These are phyloP conservation scores for Sordariomycetes sp. DNA, from an alignment of 2,329 filamentous ascomycete species.

Conservation along the genomic window DNA sequence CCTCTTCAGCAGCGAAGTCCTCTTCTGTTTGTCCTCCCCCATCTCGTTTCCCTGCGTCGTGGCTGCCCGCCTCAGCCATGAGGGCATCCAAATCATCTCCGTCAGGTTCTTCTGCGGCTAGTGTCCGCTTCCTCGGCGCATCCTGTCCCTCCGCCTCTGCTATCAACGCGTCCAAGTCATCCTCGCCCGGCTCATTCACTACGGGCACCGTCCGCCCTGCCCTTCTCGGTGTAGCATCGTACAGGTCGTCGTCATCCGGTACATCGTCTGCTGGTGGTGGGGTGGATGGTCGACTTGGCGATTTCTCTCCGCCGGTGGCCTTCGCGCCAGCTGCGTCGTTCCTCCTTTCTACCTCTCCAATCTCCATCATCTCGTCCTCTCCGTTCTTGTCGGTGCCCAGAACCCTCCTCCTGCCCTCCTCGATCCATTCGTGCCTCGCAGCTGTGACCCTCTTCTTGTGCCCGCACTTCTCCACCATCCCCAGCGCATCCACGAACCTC, in stretches of 20 bases:
- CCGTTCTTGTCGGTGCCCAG: conserved; percentile 15
- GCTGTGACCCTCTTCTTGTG: conserved; percentile 72
- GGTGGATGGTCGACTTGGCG: not conserved
- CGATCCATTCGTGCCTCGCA: conserved; percentile 74
- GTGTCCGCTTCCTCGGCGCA: conserved; percentile 5
- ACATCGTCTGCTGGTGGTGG: conserved; percentile 16
- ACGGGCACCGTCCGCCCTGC: conserved; percentile 11
- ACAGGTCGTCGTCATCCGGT: conserved; percentile 41
- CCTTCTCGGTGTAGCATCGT: conserved; percentile 39
- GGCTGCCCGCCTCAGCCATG: conserved; percentile 37
- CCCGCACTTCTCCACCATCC: conserved; percentile 87
- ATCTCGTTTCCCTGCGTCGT: conserved; percentile 5
- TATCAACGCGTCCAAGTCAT: conserved; percentile 46
- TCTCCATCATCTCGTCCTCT: conserved; percentile 3
- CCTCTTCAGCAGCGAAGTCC: conserved; percentile 54
- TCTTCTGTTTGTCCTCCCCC: conserved; percentile 12
- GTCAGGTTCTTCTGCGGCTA: conserved; percentile 14
- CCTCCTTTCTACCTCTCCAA: conserved; percentile 1
- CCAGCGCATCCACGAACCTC: conserved; percentile 80
- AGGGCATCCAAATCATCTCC: conserved; percentile 43
- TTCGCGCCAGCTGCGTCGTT: not conserved
- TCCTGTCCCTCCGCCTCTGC: conserved; percentile 31
- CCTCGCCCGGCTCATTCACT: conserved; percentile 26
- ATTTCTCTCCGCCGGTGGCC: too few relatives aligned
- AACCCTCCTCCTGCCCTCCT: conserved; percentile 48